These are phyloP conservation scores for Gossypium longicalyx DNA, from an alignment of 345 rosid species.

Conservation along the genomic window DNA sequence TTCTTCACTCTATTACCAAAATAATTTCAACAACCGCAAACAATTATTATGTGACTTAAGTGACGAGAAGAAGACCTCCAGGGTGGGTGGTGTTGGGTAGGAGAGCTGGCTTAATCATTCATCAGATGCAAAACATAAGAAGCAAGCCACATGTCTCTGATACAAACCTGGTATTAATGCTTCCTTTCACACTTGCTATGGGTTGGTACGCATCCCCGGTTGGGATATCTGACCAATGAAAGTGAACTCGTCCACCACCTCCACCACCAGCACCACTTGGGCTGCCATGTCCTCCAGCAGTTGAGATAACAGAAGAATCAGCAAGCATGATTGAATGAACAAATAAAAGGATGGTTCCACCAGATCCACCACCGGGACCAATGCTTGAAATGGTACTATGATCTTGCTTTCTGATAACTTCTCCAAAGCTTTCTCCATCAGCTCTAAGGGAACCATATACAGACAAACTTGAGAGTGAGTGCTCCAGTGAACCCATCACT, in stretches of 20 bases:
- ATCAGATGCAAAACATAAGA: not conserved
- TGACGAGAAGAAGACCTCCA: not conserved
- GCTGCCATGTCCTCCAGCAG: slow-evolving; percentile 80
- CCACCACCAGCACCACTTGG: slow-evolving; percentile 85
- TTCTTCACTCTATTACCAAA: not conserved
- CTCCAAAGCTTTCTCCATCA: slow-evolving; percentile 79
- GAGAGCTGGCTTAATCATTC: not conserved
- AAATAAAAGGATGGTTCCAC: slow-evolving; percentile 85
- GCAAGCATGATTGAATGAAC: slow-evolving; percentile 49
- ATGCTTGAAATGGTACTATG: slow-evolving; percentile 30
- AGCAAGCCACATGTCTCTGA: not conserved
- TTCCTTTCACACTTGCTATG: slow-evolving; percentile 75
- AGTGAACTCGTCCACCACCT: slow-evolving; percentile 92
- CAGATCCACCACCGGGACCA: slow-evolving; percentile 95
- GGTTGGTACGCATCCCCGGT: slow-evolving; percentile 71
- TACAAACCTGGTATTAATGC: slow-evolving; percentile 63
- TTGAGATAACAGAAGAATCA: slow-evolving; percentile 51
- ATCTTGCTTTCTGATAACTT: slow-evolving; percentile 32
- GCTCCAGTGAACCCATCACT: slow-evolving; percentile 95
- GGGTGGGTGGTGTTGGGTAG: not conserved
- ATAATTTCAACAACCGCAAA: not conserved
- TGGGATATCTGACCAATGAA: slow-evolving; percentile 83
- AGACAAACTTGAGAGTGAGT: slow-evolving; percentile 69
- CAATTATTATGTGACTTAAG: not conserved
- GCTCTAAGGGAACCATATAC: slow-evolving; percentile 71